Percentiles rank a stretch among this genome's conserved stretches.
Evolutionary conservation across 129 eudicot genomes (phyloP).

Genomic region (Flaveria sonorensis): DNA sequence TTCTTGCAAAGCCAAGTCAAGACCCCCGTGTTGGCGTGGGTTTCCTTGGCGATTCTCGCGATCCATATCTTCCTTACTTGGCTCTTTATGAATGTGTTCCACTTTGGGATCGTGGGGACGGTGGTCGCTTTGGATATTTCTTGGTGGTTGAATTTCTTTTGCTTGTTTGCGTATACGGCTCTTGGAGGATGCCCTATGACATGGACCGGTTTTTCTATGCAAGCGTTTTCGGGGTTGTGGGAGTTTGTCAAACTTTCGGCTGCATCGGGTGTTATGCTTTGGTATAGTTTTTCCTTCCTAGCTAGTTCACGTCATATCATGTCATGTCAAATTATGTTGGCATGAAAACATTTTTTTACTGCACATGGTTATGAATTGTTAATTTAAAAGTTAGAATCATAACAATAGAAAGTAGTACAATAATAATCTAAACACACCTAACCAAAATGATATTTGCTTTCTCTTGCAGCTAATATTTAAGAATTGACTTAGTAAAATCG

Average conservation of each 20-base stretch:
- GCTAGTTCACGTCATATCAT: neutral
- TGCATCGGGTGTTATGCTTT: constrained; percentile 91
- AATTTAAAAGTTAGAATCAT: neutral
- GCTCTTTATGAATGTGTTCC: constrained; percentile 42
- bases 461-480: neutral
- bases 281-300: constrained; percentile 42
- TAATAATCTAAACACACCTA: too few species aligned
- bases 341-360: neutral
- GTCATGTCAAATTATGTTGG: neutral
- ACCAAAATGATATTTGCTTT: neutral
- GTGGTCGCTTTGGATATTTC: constrained; percentile 45
- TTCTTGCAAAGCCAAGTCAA: constrained; percentile 75
- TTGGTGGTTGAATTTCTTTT: constrained; percentile 72
- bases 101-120: constrained; percentile 61
- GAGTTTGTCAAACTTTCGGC: constrained; percentile 77
- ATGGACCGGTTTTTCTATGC: constrained; percentile 76
- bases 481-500: neutral
- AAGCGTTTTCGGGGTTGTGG: constrained; percentile 82
- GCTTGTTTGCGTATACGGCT: constrained; percentile 41
- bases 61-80: constrained; percentile 52
- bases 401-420: neutral
- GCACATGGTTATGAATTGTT: neutral
- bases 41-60: constrained; percentile 46
- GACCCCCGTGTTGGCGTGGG: constrained; percentile 58
- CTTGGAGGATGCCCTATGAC: constrained; percentile 81